A percentile compares a stretch with the other conserved stretches of the same genome.
Evolutionary conservation across 2,329 filamentous ascomycete species (phyloP).

Genomic region (Claviceps africana): DNA sequence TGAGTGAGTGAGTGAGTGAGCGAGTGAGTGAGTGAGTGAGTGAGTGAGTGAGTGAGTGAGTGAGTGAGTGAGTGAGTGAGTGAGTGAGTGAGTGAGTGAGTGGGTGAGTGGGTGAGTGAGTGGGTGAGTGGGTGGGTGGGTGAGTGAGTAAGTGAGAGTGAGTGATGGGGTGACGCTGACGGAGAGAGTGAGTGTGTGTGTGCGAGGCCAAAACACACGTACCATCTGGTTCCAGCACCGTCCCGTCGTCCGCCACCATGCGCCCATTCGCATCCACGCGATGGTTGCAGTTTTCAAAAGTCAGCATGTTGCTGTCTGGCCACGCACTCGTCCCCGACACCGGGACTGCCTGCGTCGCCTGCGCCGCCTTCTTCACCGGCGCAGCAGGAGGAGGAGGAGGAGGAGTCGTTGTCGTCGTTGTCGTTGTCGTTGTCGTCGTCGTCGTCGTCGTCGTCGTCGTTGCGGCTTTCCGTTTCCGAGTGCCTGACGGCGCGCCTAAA

Average conservation of each 20-base stretch:
- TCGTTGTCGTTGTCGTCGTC: no score
- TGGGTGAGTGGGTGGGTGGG: no score
- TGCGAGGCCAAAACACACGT: conserved; percentile 21
- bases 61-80: not conserved
- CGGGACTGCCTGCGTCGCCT: conserved; percentile 14
- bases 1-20: not conserved
- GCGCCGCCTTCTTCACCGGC: no score
- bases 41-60: conserved; percentile 1
- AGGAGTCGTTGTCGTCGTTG: no score
- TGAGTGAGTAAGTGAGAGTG: not conserved
- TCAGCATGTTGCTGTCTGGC: conserved; percentile 74
- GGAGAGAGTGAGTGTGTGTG: not conserved
- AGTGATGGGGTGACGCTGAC: no score
- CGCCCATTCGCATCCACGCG: conserved; percentile 55
- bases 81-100: not conserved
- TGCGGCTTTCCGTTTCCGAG: conserved; percentile 79
- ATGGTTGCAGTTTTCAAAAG: conserved; percentile 59
- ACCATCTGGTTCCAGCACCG: conserved; percentile 74
- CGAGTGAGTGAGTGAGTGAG: not conserved
- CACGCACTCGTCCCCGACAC: conserved; percentile 24
- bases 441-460: no score
- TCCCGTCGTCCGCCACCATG: conserved; percentile 83
- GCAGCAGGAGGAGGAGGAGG: no score
- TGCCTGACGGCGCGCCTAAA: conserved; percentile 31
- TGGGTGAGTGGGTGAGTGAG: no score